Base-by-base conservation (phyloP, 2,329 filamentous ascomycete species). In the Geosmithia putterillii region DNA sequence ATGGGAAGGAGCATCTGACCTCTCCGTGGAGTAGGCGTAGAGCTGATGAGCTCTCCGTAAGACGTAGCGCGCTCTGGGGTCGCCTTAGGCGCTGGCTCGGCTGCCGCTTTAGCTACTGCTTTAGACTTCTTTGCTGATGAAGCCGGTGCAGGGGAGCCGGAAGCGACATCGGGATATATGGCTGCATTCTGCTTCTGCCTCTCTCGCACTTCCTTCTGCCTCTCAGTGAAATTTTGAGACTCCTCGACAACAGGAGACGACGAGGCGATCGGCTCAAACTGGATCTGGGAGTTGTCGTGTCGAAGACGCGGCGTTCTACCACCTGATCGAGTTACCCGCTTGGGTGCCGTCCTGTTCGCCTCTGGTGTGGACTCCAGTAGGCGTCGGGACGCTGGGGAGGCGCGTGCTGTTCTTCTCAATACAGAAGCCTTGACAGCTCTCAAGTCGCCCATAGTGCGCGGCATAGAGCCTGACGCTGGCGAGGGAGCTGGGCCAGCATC, bases 221-320 rank as follows among this genome's bases (percentile, higher is more conserved):
- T 75, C 32, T 89, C 84, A 0, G 87, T 94, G 41, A 94, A 65
- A 17, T 80, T 62, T 51, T 92, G 86, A 1, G 83, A 86, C 44
- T 86, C 80, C 2, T 71, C 55, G 14, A 64, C n/a, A 23, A 20
- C 60, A 4, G 69, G 62, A 3, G 71, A 58, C 0, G 80, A 76
- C 12, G 79, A 76, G 23, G 75, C 72, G 40, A 90, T 81, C 0
- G 77, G 65, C 3, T 81, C 76, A 53, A 92, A 92, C 38, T 85
- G 73, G 21, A 94, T 73, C 54, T 94, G 87, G 1, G 86, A 94
- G 59, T 94, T 75, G 48, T 94, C 77, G 51, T 94, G 87, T 28
- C 83, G 76, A 22, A 81, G 66, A 46, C 74, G 75, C 17, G 72
- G 67, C 40, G 71, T 75, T 3, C 48, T 55, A 20, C 52, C 18